Conservation (phyloP, 2,329 filamentous ascomycete genomes). For the Harringtonia lauricola region DNA sequence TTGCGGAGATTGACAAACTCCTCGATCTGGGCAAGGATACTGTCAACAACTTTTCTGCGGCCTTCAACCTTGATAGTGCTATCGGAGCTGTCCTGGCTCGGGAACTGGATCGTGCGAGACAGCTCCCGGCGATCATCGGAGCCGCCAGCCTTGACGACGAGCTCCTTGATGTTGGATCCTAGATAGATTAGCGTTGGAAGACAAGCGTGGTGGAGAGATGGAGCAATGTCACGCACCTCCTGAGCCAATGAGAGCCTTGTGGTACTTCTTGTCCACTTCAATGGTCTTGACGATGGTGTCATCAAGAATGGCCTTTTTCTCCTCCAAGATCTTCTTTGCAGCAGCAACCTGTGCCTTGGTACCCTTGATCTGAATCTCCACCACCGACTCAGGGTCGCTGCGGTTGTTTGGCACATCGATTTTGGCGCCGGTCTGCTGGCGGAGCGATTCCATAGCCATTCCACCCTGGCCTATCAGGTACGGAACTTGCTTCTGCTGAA, state of each 20-base stretch:
- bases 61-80: conserved; percentile 84
- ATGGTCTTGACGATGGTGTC: conserved; percentile 77
- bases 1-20: conserved; percentile 74
- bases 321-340: conserved; percentile 81
- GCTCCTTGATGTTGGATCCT: conserved; percentile 77
- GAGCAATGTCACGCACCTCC: conserved; percentile 52
- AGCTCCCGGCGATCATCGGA: conserved; percentile 75
- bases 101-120: conserved; percentile 88
- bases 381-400: conserved; percentile 57
- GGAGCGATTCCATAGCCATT: conserved; percentile 80
- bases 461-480: conserved; percentile 87
- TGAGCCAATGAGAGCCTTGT: conserved; percentile 78
- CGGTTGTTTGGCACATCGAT: conserved; percentile 82
- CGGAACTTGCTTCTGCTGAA: conserved; percentile 88
- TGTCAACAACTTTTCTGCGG: conserved; percentile 71
- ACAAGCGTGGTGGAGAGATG: not conserved
- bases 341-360: conserved; percentile 84
- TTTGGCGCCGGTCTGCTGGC: conserved; percentile 72
- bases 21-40: conserved; percentile 74
- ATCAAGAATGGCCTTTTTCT: conserved; percentile 79
- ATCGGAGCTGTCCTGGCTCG: conserved; percentile 73
- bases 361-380: conserved; percentile 85
- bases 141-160: conserved; percentile 80
- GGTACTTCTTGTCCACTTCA: conserved; percentile 89
- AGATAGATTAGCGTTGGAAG: conserved; percentile 23